Percentiles rank a stretch among this genome's conserved stretches.
phyloP scores from a whole-genome alignment of 1,284 basidiomycete species.

The Ustilago hordei region DNA sequence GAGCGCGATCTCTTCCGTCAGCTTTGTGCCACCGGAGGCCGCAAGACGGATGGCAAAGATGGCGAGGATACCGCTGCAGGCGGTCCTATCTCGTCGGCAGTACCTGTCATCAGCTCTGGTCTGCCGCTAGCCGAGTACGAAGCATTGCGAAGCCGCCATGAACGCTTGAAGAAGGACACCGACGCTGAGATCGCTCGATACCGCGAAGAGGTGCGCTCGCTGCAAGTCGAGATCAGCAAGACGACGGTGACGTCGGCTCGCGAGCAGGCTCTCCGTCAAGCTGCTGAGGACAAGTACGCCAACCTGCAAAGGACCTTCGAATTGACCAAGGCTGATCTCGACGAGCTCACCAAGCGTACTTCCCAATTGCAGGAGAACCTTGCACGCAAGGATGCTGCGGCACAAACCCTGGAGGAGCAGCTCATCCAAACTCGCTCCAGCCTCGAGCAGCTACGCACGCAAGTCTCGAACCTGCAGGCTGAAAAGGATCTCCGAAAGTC shows the following conservation, averaged over 20 bases:
- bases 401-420: slow-evolving; percentile 75
- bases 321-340: slow-evolving; percentile 67
- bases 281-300: slow-evolving; percentile 70
- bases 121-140: slow-evolving; percentile 44
- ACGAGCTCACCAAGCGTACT: slow-evolving; percentile 67
- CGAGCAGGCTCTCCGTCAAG: slow-evolving; percentile 61
- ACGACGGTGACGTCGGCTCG: slow-evolving; percentile 72
- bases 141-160: slow-evolving; percentile 70
- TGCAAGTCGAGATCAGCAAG: slow-evolving; percentile 72
- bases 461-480: slow-evolving; percentile 84
- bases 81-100: background rate
- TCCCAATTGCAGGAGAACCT: slow-evolving; percentile 66
- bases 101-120: slow-evolving; percentile 9
- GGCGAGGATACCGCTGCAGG: slow-evolving; percentile 16
- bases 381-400: slow-evolving; percentile 71
- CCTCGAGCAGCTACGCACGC: slow-evolving; percentile 75
- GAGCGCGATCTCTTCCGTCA: slow-evolving; percentile 87
- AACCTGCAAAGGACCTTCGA: slow-evolving; percentile 63
- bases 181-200: slow-evolving; percentile 77
- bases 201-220: slow-evolving; percentile 80
- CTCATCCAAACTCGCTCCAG: slow-evolving; percentile 68
- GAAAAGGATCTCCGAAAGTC: slow-evolving; percentile 77
- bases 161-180: slow-evolving; percentile 82
- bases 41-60: slow-evolving; percentile 21
- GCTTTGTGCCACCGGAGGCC: slow-evolving; percentile 73